Evolutionary conservation across 225 moss, liverwort and hornwort genomes (phyloP), one percentile per base, ranked within the genome.

Genomic region (Bryum argenteum): DNA sequence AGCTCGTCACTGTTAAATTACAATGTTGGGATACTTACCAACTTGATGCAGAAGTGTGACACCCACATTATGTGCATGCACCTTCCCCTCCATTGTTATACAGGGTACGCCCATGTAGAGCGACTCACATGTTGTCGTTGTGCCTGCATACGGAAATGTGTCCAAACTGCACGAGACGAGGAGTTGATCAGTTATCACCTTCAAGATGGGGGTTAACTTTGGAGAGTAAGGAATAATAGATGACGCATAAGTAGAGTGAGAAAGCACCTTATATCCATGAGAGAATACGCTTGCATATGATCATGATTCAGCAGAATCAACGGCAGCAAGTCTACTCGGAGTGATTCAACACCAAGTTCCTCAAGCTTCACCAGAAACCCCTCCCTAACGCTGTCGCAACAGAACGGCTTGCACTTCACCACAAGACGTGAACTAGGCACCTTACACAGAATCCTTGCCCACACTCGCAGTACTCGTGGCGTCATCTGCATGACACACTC

Each of bases 31-130:
- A 6, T 57, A 61, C 96, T 63, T 69, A 97, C 97, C 98, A 80
- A 94, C 98, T 98, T 98, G 98, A 81, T 94, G 91, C 59, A 98
- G 79, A 57, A 98, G 92, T 66, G 92, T 92, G 22, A 98, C 98
- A 40, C 98, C 98, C 37, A 98, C 98, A 66, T 98, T 98, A 71
- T 94, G 94, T 28, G 98, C 98, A 73, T 98, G 98, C 23, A 98
- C 94, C 59, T 85, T 85, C 54, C 98, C 98, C 65, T 88, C 85
- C 92, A 94, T 89, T 26, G 94, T 88, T 33, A 98, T 89, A 82
- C 98, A 98, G 45, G 98, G 98, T 28, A 98, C 98, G 28, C 98
- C 98, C 98, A 98, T 98, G 54, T 98, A 98, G 44, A 98, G 94
- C 66, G 98, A 98, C 79, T 98, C 98, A 87, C 98, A 98, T 51